Base-by-base conservation (phyloP, 1,284 basidiomycete genomes). In the Leccinum colubrinum region DNA sequence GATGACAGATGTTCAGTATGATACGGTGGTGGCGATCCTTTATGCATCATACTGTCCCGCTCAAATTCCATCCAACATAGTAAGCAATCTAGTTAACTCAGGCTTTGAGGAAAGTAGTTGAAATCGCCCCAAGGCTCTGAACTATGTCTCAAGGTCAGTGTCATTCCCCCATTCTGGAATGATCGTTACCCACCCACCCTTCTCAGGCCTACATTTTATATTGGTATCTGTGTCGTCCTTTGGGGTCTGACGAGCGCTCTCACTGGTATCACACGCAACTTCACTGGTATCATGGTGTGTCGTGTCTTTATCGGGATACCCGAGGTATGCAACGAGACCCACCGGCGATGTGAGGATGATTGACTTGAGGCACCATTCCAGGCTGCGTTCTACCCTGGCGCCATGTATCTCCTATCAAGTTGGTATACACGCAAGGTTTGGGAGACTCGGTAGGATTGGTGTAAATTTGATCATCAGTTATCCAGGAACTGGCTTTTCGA, bases 11-110 rank as follows among this genome's bases (percentile, higher is more conserved):
- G 75, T 86, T n/a, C 81, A 87, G 67, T 88, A 88, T 68, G 78
- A 79, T 12, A 83, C 82, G 0, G 76, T 86, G 8, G 76, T 88
- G 12, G 86, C 85, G 0, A 79, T 87, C 53, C 77, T 87, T 22
- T 88, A 83, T 64, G 85, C 77, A 3, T 83, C 85, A 0, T 87
- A 87, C 62, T 81, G 81, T 51, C 85, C 86, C 1, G 81, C 82
- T 7, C 85, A 88, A 68, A 81, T 88, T 53, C 86, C 86, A 3
- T 87, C 85, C 0, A 88, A 88, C 60, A 87, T 89, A 82, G 85
- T 83, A 60, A 25, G 75, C 22, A 15, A 33, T 37, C 11, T 20
- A 35, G 9, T 35, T 20, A 15, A 0, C 33, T 53, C 14, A 5
- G 14, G 27, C 9, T 53, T 2, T n/a, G 50, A 27, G 50, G 1